Conservation (phyloP, 2,329 filamentous ascomycete species). For the Eutypa lata region DNA sequence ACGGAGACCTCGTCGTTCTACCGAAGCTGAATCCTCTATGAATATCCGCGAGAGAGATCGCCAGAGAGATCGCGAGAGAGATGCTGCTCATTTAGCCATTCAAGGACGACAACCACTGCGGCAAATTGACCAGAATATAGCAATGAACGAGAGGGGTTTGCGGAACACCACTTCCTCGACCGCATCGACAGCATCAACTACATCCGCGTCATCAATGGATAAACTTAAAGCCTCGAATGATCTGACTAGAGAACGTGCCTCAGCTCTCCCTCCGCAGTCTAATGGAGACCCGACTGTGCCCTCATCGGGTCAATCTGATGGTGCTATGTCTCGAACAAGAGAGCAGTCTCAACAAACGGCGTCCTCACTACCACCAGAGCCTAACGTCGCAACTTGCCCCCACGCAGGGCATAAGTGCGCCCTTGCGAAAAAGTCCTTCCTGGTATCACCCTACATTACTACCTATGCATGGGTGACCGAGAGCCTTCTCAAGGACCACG, state of each 20-base stretch:
- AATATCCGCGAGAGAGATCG: too few relatives aligned
- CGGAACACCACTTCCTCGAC: background rate
- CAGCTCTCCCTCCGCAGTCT: background rate
- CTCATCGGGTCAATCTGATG: background rate
- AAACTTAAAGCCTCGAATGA: too few relatives aligned
- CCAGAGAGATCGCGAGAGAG: too few relatives aligned
- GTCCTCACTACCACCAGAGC: background rate
- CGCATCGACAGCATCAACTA: background rate
- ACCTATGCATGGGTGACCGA: slow-evolving; percentile 33
- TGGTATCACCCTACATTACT: slow-evolving; percentile 42
- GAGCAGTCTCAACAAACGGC: background rate
- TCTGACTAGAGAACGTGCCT: background rate
- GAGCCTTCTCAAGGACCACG: slow-evolving; percentile 39
- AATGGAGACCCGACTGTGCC: too few relatives aligned
- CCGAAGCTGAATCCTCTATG: background rate
- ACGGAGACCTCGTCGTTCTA: background rate
- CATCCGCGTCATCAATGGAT: background rate
- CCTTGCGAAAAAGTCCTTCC: slow-evolving; percentile 33
- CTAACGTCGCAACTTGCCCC: slow-evolving; percentile 24
- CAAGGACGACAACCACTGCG: slow-evolving; percentile 13
- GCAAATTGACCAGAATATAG: slow-evolving; percentile 12
- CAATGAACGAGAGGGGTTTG: background rate
- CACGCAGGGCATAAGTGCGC: slow-evolving; percentile 34
- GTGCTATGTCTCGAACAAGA: background rate
- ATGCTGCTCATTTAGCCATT: background rate